Conservation (phyloP, 164 flowering plant species). For the Magnolia changhungtana region DNA sequence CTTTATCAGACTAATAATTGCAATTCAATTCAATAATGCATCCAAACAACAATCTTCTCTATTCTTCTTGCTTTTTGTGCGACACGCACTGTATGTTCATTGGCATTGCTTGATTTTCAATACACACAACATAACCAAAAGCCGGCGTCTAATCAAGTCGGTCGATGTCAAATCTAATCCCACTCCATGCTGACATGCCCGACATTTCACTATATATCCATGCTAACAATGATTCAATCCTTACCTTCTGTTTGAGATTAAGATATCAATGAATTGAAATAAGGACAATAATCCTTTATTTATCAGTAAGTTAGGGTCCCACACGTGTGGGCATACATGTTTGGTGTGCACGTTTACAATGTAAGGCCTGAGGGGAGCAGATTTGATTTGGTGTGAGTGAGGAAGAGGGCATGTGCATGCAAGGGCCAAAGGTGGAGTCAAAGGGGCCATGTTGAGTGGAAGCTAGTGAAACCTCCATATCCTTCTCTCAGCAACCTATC, state of each 20-base stretch:
- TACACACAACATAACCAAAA: not conserved
- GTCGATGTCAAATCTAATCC: not conserved
- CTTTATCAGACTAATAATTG: not conserved
- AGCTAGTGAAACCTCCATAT: slow-evolving; percentile 41
- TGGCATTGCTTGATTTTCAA: not conserved
- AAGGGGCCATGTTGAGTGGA: slow-evolving; percentile 32
- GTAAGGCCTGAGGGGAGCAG: slow-evolving; percentile 9
- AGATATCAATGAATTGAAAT: not conserved
- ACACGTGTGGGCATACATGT: slow-evolving; percentile 2
- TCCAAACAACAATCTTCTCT: not conserved
- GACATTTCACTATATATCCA: not conserved
- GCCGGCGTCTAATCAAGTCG: not conserved
- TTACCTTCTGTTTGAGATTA: not conserved
- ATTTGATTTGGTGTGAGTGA: slow-evolving; percentile 13
- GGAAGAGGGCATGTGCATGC: slow-evolving; percentile 15
- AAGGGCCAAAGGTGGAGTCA: slow-evolving; percentile 30
- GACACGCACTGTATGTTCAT: not conserved
- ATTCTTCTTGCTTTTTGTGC: not conserved
- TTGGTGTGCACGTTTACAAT: not conserved
- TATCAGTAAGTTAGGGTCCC: slow-evolving; percentile 6
- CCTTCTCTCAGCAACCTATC: slow-evolving; percentile 45
- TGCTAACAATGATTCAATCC: not conserved
- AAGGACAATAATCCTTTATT: slow-evolving; percentile 6
- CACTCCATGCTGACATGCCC: slow-evolving; percentile 6
- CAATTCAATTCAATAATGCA: not conserved